phyloP scores from a whole-genome alignment of 352 stramenopile species.

The Globisporangium solare region DNA sequence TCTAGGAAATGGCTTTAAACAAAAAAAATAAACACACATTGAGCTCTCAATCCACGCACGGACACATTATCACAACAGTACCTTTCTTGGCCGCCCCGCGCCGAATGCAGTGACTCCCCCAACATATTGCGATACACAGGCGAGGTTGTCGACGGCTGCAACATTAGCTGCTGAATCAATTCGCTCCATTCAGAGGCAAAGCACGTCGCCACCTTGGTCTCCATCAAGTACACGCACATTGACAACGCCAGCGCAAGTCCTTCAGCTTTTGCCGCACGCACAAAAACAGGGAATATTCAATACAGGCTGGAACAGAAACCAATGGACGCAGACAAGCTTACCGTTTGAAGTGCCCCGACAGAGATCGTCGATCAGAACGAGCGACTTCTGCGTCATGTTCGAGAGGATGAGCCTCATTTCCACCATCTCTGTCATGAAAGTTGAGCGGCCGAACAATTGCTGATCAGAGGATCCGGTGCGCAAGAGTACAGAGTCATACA shows the following conservation, averaged over 20 bases:
- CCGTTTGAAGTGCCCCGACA: constrained; percentile 39
- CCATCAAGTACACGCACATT: constrained; percentile 29
- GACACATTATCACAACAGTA: not conserved
- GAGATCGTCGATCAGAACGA: constrained; percentile 51
- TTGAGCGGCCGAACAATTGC: constrained; percentile 41
- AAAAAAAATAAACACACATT: not conserved
- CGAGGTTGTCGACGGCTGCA: not conserved
- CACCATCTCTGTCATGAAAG: constrained; percentile 54
- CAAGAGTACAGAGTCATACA: constrained; percentile 43
- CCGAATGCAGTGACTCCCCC: too few species aligned
- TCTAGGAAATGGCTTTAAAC: constrained; percentile 18
- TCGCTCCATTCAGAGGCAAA: constrained; percentile 31
- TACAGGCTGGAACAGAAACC: not conserved
- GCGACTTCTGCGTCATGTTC: constrained; percentile 22
- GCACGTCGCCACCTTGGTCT: constrained; percentile 19
- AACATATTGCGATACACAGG: not conserved
- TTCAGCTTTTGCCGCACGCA: constrained; percentile 17
- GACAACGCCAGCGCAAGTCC: constrained; percentile 27
- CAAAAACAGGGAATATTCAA: not conserved
- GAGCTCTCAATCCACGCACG: too few species aligned
- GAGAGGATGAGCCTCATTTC: constrained; percentile 36
- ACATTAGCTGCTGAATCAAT: constrained; percentile 11
- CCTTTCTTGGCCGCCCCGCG: not conserved
- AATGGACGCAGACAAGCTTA: constrained; percentile 6
- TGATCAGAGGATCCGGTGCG: constrained; percentile 39